phyloP scores from a whole-genome alignment of 108 stramenopile genomes.

The Pseudonitzschia multiseries region DNA sequence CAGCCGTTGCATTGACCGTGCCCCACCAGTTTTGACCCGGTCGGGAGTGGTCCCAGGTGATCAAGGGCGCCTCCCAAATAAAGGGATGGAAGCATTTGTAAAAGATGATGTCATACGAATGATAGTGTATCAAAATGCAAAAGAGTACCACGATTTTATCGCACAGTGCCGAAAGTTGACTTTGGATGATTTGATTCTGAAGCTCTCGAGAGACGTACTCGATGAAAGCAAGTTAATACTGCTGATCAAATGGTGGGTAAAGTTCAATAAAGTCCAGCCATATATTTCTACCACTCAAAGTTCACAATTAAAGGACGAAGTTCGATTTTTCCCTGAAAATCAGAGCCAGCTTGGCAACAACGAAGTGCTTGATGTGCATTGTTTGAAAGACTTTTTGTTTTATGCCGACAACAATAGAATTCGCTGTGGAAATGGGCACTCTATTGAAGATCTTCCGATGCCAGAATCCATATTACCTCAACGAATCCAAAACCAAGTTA shows the following conservation, averaged over 20 bases:
- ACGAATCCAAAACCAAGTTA: conserved; percentile 47
- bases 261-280: conserved; percentile 45
- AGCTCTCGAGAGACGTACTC: conserved; percentile 42
- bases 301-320: conserved; percentile 44
- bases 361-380: conserved; percentile 21
- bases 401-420: conserved; percentile 47
- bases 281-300: conserved; percentile 30
- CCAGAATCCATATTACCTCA: conserved; percentile 59
- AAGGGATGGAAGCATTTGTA: conserved; percentile 50
- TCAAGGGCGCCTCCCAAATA: conserved; percentile 58
- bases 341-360: conserved; percentile 10
- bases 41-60: conserved; percentile 57
- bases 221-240: conserved; percentile 46
- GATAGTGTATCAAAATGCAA: conserved; percentile 53
- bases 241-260: conserved; percentile 72
- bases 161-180: conserved; percentile 51
- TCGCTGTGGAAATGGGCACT: conserved; percentile 14
- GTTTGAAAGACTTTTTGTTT: conserved; percentile 57
- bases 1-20: conserved; percentile 45
- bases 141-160: conserved; percentile 72
- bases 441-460: conserved; percentile 53
- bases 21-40: conserved; percentile 68
- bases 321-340: conserved; percentile 39
- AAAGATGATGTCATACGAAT: conserved; percentile 41
- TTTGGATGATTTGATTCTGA: conserved; percentile 48